Percentiles rank a stretch among this genome's conserved stretches.
phyloP scores from a whole-genome alignment of 2,329 filamentous ascomycete genomes.

The Colletotrichum spaethianum region DNA sequence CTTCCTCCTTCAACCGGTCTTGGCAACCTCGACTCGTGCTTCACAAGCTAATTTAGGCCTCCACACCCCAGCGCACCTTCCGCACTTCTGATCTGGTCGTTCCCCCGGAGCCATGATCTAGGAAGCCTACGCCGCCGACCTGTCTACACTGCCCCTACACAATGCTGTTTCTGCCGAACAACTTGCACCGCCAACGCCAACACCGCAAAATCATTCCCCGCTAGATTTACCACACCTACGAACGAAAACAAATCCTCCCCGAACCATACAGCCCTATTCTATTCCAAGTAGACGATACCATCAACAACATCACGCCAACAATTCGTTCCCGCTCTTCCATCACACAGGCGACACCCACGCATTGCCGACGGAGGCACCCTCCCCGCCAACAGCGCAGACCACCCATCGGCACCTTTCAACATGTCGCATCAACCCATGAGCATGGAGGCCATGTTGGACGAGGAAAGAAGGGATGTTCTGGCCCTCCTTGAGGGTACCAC shows the following conservation, averaged over 20 bases:
- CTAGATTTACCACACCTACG: conserved; percentile 39
- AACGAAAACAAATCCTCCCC: background rate
- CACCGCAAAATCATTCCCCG: conserved; percentile 47
- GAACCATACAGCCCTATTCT: conserved; percentile 4
- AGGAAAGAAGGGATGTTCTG: conserved; percentile 82
- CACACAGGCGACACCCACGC: conserved; percentile 10
- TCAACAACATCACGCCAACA: conserved; percentile 3
- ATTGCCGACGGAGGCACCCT: conserved; percentile 9
- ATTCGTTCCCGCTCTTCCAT: background rate
- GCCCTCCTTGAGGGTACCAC: conserved; percentile 73
- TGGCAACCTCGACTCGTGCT: conserved; percentile 38
- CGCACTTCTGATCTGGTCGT: conserved; percentile 27
- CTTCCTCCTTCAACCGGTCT: conserved; percentile 28
- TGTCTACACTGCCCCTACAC: conserved; percentile 40
- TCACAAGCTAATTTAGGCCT: conserved; percentile 31
- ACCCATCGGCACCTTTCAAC: conserved; percentile 24
- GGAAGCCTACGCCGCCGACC: conserved; percentile 22
- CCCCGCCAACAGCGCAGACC: background rate
- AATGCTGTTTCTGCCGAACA: conserved; percentile 46
- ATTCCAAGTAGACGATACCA: conserved; percentile 20
- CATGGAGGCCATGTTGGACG: conserved; percentile 82
- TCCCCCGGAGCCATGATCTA: conserved; percentile 44
- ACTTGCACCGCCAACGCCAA: conserved; percentile 43
- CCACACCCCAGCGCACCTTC: conserved; percentile 25
- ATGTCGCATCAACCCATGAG: conserved; percentile 72